Evolutionary conservation across 495 filamentous ascomycete genomes (phyloP), one percentile per base, ranked within the genome.

Genomic region (Xylaria grammica): DNA sequence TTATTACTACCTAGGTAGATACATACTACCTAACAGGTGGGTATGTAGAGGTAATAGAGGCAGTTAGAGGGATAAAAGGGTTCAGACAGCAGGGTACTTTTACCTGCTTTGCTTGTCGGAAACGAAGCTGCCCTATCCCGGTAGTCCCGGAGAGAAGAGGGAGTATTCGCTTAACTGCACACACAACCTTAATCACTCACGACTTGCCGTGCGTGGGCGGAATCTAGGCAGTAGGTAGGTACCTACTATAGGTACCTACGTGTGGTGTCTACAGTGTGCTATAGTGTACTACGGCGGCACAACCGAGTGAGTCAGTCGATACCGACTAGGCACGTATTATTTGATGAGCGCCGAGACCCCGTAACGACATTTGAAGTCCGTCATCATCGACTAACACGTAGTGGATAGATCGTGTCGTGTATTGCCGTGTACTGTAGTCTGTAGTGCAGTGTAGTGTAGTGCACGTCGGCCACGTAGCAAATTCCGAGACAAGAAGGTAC

Each of bases 401-500:
- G 15, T 42, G 17, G 13, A 3, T 42, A 42, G 17, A 42, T 15
- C 15, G n/a, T n/a, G n/a, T n/a, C n/a, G n/a, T n/a, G n/a, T n/a
- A n/a, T n/a, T n/a, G n/a, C n/a, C n/a, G n/a, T n/a, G n/a, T n/a
- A n/a, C n/a, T n/a, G n/a, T 42, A 17, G 15, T 17, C 17, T 42
- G 40, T 42, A 42, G 3, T 42, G 40, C 3, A 15, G 40, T 42
- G 40, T 42, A 17, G 8, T 17, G 40, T 36, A 36, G 32, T 36
- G 13, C 17, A 17, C n/a, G 45, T 30, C 51, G 45, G 46, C 46
- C 48, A 44, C 58, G 58, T 61, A 13, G 58, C 58, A 27, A 19
- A 30, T 51, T 61, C 46, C 58, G 58, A 40, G 46, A 51, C 19
- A 50, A 51, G 58, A 61, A 61, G 58, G 58, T 60, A 46, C 56